Evolutionary conservation across 2,329 filamentous ascomycete genomes (phyloP), one percentile per base, ranked within the genome.

Genomic region (Diaporthe ampelina): DNA sequence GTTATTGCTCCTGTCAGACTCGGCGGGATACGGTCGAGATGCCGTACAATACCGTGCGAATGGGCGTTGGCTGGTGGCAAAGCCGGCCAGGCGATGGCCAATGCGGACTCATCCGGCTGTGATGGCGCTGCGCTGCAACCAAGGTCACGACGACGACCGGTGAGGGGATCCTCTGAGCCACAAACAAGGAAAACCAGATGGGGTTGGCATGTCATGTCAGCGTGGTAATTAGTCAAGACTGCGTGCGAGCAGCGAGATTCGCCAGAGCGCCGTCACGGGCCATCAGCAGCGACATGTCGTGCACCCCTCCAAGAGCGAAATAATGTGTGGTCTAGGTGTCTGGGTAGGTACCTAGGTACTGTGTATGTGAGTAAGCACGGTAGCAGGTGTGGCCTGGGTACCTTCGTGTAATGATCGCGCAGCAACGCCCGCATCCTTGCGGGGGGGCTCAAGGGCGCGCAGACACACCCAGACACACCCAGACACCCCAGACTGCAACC

Each of bases 401-500:
- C 61, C 43, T 59, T 35, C 43, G 43, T 61, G 26, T 48, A 50
- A 52, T 71, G 40, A 37, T 52, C 10, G 43, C 24, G 69, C 32
- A 61, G 35, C 69, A 43, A 71, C 69, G 69, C 69, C 69, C 69
- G 69, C 69, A 72, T 10, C 45, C 48, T 43, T 72, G 69, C 26
- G 57, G 54, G 45, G 57, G 45, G 48, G 29, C 35, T 58, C 35
- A 54, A 50, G 69, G 58, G 57, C 43, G 57, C 29, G 29, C 21
- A 72, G 37, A 37, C 35, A 11, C 35, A 37, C 35, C 35, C 8
- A 37, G 35, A 37, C 35, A 13, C 35, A 13, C 35, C 9, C 9
- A 37, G 11, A 37, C 37, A 71, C 57, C 56, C 69, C 69, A 61
- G 69, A 54, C 56, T 52, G 68, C 50, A 70, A 57, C 68, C 68